Conservation (phyloP, 306 rosid species). For the Aeschynomene evenia region DNA sequence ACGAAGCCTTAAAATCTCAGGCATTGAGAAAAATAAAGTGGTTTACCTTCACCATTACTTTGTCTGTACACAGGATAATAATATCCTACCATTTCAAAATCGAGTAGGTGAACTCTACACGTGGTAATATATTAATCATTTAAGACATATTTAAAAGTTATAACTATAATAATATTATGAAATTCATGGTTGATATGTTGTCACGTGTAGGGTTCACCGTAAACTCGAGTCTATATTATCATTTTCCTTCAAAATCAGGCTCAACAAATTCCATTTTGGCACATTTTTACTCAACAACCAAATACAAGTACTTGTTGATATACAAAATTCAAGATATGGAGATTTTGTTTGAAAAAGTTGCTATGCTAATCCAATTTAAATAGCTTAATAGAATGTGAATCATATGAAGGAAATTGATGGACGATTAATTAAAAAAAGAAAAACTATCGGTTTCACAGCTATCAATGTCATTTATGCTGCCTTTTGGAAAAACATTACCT, state of each 20-base stretch:
- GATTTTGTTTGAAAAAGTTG: background rate
- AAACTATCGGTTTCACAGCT: background rate
- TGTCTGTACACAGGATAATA: background rate
- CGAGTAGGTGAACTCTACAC: no score
- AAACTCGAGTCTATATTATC: no score
- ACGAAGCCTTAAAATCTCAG: background rate
- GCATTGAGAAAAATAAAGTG: background rate
- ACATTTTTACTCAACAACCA: background rate
- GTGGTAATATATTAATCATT: no score
- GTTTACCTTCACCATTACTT: background rate
- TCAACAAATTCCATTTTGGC: constrained; percentile 8
- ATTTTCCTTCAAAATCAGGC: background rate
- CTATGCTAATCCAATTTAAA: background rate
- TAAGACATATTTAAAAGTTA: no score
- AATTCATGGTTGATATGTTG: no score
- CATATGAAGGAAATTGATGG: background rate
- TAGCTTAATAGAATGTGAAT: background rate
- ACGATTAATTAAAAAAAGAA: background rate
- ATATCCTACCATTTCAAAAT: background rate
- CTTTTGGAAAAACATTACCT: background rate
- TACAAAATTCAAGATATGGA: background rate
- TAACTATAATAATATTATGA: no score
- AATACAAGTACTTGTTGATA: background rate
- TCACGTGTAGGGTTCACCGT: no score
- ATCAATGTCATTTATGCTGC: background rate